Conservation (phyloP, 495 filamentous ascomycete species). For the Oidiodendron maius region DNA sequence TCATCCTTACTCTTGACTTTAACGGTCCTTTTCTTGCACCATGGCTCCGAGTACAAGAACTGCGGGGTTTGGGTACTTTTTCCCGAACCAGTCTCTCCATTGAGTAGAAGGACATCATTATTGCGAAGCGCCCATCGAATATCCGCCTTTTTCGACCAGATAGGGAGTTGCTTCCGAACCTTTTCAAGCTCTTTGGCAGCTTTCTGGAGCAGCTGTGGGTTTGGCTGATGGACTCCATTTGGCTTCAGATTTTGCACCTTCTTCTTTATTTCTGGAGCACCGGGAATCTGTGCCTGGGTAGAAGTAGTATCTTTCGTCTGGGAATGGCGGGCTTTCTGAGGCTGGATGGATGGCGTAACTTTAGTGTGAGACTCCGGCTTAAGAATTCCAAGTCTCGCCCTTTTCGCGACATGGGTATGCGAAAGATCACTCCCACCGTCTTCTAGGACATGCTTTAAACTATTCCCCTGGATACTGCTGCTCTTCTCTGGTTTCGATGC, state of each 20-base stretch:
- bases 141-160: slow-evolving; percentile 66
- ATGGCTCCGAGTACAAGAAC: slow-evolving; percentile 68
- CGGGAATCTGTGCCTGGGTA: no score
- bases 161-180: slow-evolving; percentile 62
- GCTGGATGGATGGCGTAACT: not conserved
- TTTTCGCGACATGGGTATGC: no score
- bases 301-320: no score
- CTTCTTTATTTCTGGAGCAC: no score
- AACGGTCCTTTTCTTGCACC: slow-evolving; percentile 59
- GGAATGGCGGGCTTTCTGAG: not conserved
- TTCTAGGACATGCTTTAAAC: not conserved
- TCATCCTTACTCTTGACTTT: slow-evolving; percentile 36
- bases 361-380: not conserved
- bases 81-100: slow-evolving; percentile 93
- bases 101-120: slow-evolving; percentile 75
- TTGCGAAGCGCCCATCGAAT: slow-evolving; percentile 60
- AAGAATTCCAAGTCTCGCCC: no score
- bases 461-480: not conserved
- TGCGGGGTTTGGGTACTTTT: slow-evolving; percentile 97
- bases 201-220: slow-evolving; percentile 3
- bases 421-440: no score
- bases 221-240: not conserved
- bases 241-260: not conserved
- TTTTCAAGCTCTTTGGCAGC: slow-evolving; percentile 12
- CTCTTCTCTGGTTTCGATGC: not conserved